A percentile compares a stretch with the other conserved stretches of the same genome.
Evolutionary conservation across 2,329 filamentous ascomycete species (phyloP).

Genomic region (Penicillium paneum): DNA sequence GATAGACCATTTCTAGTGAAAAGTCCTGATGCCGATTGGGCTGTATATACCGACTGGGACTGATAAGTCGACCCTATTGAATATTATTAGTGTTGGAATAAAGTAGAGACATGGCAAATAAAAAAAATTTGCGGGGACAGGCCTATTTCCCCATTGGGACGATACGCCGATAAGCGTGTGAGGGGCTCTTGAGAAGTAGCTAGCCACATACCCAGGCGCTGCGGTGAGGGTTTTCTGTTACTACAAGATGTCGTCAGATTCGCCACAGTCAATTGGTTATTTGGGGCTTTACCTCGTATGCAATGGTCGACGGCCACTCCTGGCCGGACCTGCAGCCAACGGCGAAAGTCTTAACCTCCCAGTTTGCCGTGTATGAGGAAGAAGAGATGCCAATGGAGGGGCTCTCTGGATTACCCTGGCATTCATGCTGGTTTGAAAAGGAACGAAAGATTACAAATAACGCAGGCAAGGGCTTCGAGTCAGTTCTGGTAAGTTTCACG

Average conservation of each 20-base stretch:
- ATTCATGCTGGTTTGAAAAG: neutral
- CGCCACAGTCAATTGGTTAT: neutral
- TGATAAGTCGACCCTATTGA: constrained; percentile 3
- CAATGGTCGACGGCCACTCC: neutral
- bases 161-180: constrained; percentile 9
- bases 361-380: neutral
- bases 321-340: neutral
- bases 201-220: neutral
- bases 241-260: neutral
- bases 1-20: constrained; percentile 9
- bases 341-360: neutral
- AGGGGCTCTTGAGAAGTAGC: neutral
- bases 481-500: neutral
- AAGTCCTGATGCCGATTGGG: neutral
- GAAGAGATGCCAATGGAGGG: neutral
- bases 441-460: neutral
- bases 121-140: constrained; percentile 10
- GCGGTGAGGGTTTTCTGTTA: neutral
- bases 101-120: constrained; percentile 1
- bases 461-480: neutral
- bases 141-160: constrained; percentile 9
- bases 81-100: constrained; percentile 4
- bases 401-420: neutral
- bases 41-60: neutral
- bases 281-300: neutral